Conservation (phyloP, 768 basidiomycete genomes). For the Boletus sp. region DNA sequence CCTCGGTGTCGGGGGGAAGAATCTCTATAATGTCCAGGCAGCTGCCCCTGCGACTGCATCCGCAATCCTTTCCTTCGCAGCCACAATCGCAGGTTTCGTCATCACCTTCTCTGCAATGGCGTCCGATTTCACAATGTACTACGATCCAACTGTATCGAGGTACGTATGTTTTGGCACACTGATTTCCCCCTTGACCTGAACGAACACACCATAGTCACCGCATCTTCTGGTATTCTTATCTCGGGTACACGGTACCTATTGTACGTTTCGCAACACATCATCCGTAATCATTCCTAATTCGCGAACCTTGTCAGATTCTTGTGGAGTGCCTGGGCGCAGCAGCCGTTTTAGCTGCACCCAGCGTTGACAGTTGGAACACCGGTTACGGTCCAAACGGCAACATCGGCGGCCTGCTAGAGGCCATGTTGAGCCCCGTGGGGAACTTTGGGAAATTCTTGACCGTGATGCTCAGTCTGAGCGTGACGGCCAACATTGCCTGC, state of each 20-base stretch:
- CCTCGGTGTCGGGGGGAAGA: conserved; percentile 70
- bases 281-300: neutral
- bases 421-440: conserved; percentile 58
- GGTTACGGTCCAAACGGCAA: conserved; percentile 54
- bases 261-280: conserved; percentile 40
- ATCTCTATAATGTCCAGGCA: conserved; percentile 50
- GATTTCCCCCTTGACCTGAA: conserved; percentile 6
- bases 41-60: conserved; percentile 53
- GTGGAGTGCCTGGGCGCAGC: conserved; percentile 67
- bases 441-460: conserved; percentile 71
- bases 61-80: conserved; percentile 61
- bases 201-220: conserved; percentile 40
- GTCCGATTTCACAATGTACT: conserved; percentile 78
- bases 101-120: conserved; percentile 60
- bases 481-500: conserved; percentile 77
- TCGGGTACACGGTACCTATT: conserved; percentile 60
- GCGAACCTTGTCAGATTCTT: conserved; percentile 25
- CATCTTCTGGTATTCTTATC: conserved; percentile 64
- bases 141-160: conserved; percentile 57
- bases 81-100: conserved; percentile 70
- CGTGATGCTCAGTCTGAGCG: conserved; percentile 71
- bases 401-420: conserved; percentile 63
- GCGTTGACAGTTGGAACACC: conserved; percentile 52
- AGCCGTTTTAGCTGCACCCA: conserved; percentile 54
- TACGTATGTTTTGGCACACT: conserved; percentile 23